Evolutionary conservation across 2,329 filamentous ascomycete species (phyloP).

Genomic region (Penicillium sp.): DNA sequence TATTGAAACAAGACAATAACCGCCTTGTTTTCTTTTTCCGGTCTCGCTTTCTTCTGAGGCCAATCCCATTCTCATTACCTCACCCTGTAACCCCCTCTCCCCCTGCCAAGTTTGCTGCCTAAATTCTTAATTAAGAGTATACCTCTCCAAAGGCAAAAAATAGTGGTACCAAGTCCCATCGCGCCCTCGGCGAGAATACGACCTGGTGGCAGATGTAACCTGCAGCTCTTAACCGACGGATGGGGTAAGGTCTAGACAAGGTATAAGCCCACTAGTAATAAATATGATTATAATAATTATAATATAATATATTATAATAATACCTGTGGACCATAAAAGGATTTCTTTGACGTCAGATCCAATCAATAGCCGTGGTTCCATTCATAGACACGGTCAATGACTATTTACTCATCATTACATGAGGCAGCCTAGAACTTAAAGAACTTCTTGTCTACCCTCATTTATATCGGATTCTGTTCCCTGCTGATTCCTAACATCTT

Average conservation of each 20-base stretch:
- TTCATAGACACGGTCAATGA: conserved; percentile 6
- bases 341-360: conserved; percentile 7
- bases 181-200: conserved; percentile 3
- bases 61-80: neutral
- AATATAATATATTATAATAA: neutral
- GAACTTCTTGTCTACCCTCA: neutral
- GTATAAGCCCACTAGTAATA: neutral
- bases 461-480: neutral
- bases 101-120: neutral
- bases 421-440: conserved; percentile 2
- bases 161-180: neutral
- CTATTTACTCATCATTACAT: conserved; percentile 19
- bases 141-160: neutral
- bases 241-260: neutral
- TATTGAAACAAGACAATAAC: conserved; percentile 8
- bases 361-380: conserved; percentile 9
- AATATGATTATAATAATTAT: neutral
- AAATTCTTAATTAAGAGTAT: neutral
- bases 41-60: neutral
- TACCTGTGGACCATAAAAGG: neutral
- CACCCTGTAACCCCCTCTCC: neutral
- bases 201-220: conserved; percentile 10
- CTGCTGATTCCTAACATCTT: neutral
- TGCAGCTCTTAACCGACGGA: conserved; percentile 1
- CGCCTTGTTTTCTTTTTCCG: neutral